A percentile compares a stretch with the other conserved stretches of the same genome.
These are phyloP conservation scores for Apiotrichum sp. DNA, from an alignment of 1,284 basidiomycete species.

Conservation along the genomic window DNA sequence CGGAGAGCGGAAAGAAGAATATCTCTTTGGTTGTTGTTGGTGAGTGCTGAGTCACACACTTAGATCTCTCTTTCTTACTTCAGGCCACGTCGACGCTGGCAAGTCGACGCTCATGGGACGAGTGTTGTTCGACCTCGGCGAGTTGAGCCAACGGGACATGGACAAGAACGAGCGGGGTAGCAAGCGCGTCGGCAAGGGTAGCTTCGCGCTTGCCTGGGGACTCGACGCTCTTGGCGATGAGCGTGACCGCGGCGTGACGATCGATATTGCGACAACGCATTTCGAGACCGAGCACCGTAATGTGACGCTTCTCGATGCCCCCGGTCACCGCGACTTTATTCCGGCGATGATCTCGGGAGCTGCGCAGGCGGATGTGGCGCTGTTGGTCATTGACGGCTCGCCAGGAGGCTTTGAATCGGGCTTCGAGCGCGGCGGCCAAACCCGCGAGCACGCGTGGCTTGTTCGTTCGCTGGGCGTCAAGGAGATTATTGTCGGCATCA, in stretches of 20 bases:
- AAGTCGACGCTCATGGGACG: conserved; percentile 98
- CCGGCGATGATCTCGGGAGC: conserved; percentile 99
- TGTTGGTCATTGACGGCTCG: conserved; percentile 89
- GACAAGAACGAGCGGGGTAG: conserved; percentile 85
- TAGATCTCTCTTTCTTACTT: conserved; percentile 1
- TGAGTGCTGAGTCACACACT: conserved; percentile 46
- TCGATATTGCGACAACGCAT: conserved; percentile 87
- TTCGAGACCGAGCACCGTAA: conserved; percentile 69
- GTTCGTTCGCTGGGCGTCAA: conserved; percentile 91
- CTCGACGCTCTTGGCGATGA: conserved; percentile 91
- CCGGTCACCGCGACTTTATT: conserved; percentile 94
- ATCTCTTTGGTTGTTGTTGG: conserved; percentile 91
- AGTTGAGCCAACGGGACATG: conserved; percentile 76
- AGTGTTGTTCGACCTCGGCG: conserved; percentile 83
- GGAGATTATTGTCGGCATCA: conserved; percentile 86
- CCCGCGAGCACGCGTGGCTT: conserved; percentile 89
- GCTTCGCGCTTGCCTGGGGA: conserved; percentile 97
- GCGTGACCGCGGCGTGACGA: conserved; percentile 89
- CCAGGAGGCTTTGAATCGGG: conserved; percentile 93
- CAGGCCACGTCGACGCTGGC: conserved; percentile 96
- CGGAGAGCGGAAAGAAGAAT: conserved; percentile 58
- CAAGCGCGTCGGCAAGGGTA: conserved; percentile 81
- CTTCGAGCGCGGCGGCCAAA: conserved; percentile 90
- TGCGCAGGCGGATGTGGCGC: conserved; percentile 89
- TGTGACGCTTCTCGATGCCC: conserved; percentile 91